phyloP scores from a whole-genome alignment of 208 protist species.

The Trypanosoma lewisi region DNA sequence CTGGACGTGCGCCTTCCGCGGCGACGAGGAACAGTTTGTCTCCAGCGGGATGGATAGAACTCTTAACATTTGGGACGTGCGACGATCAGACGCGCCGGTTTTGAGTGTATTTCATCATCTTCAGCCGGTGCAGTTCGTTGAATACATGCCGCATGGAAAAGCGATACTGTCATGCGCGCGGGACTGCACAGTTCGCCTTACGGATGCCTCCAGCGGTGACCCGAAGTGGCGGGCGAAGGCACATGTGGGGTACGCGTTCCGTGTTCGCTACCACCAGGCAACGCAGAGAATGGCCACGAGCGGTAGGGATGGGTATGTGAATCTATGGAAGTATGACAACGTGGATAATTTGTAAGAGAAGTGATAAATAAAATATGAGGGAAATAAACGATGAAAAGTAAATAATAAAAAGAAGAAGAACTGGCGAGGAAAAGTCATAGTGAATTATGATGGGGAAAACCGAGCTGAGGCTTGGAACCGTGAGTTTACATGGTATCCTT shows the following conservation, averaged over 20 bases:
- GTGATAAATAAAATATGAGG: background rate
- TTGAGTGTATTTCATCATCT: constrained; percentile 37
- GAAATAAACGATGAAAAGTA: constrained; percentile 3
- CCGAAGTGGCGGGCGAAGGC: constrained; percentile 59
- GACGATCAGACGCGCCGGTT: constrained; percentile 25
- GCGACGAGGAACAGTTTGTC: constrained; percentile 37
- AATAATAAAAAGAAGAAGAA: constrained; percentile 1
- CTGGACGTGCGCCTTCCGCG: constrained; percentile 55
- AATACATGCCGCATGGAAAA: constrained; percentile 47
- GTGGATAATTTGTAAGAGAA: constrained; percentile 28
- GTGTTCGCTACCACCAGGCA: constrained; percentile 37
- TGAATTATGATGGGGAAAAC: background rate
- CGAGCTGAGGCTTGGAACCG: background rate
- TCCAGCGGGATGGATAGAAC: constrained; percentile 67
- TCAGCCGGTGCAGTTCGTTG: constrained; percentile 50
- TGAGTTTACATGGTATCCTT: background rate
- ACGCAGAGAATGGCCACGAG: constrained; percentile 44
- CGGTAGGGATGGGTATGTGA: constrained; percentile 43
- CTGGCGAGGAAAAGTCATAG: too few species aligned
- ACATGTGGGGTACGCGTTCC: constrained; percentile 53
- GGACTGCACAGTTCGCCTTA: constrained; percentile 42
- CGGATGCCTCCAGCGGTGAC: constrained; percentile 34
- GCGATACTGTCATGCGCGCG: constrained; percentile 55
- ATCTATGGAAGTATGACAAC: constrained; percentile 54
- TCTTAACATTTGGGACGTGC: constrained; percentile 64